A percentile compares a stretch with the other conserved stretches of the same genome.
These are phyloP conservation scores for Trichoderma semiorbis DNA, from an alignment of 2,329 filamentous ascomycete genomes.

Conservation along the genomic window DNA sequence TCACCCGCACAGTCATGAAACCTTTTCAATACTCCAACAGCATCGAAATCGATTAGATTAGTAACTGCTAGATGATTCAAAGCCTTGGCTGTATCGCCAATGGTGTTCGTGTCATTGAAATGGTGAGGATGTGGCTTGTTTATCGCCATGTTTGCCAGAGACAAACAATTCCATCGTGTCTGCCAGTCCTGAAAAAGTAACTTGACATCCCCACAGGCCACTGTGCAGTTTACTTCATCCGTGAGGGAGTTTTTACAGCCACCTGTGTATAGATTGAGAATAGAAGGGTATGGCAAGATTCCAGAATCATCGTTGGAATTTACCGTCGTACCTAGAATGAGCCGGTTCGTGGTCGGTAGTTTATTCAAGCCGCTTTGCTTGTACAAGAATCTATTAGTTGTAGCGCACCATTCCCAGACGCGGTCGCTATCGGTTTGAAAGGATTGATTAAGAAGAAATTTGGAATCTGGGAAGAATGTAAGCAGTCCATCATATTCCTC, in stretches of 20 bases:
- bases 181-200: neutral
- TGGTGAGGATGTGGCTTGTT: neutral
- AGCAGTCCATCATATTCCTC: neutral
- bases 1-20: neutral
- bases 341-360: neutral
- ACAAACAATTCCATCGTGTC: slow-evolving; percentile 6
- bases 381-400: neutral
- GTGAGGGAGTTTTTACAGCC: neutral
- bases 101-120: neutral
- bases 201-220: neutral
- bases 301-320: neutral
- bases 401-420: too few relatives aligned
- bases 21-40: neutral
- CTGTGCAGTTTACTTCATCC: neutral
- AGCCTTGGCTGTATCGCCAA: neutral
- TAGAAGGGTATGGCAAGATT: neutral
- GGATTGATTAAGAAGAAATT: neutral
- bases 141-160: neutral
- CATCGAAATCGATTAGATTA: neutral
- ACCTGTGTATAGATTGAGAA: neutral
- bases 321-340: neutral
- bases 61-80: neutral
- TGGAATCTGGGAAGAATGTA: neutral
- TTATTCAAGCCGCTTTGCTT: neutral
- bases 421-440: too few relatives aligned